phyloP scores from a whole-genome alignment of 2,329 filamentous ascomycete species.

The Canariomyces notabilis region DNA sequence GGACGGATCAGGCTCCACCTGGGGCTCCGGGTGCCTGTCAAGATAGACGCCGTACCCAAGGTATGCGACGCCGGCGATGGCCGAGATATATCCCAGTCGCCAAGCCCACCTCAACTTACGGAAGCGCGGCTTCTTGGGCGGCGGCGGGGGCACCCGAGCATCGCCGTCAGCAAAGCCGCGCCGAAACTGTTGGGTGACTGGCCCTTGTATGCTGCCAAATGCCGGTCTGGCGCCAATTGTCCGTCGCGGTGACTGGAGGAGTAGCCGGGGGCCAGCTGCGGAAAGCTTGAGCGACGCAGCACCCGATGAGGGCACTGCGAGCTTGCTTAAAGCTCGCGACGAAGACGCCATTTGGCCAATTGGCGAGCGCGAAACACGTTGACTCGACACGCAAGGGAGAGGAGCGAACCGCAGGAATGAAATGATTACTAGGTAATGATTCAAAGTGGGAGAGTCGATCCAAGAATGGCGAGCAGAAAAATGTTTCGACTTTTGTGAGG shows the following conservation, averaged over 20 bases:
- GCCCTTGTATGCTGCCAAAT: slow-evolving; percentile 23
- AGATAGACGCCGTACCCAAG: slow-evolving; percentile 78
- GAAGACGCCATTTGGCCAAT: slow-evolving; percentile 31
- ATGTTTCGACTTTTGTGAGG: slow-evolving; percentile 13
- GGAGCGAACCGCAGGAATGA: background rate
- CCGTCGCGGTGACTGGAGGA: slow-evolving; percentile 26
- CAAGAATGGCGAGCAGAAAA: slow-evolving; percentile 4
- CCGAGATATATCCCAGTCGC: slow-evolving; percentile 73
- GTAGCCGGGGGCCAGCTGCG: slow-evolving; percentile 24
- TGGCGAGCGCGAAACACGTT: slow-evolving; percentile 8
- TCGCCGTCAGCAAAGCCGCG: slow-evolving; percentile 27
- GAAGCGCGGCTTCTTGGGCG: slow-evolving; percentile 55
- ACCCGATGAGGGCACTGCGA: slow-evolving; percentile 28
- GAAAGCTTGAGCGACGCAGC: slow-evolving; percentile 23
- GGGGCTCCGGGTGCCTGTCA: slow-evolving; percentile 74
- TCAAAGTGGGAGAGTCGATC: no score
- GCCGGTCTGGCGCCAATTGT: slow-evolving; percentile 20
- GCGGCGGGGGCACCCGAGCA: slow-evolving; percentile 25
- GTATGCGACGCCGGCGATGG: slow-evolving; percentile 64
- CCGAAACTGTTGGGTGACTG: slow-evolving; percentile 26
- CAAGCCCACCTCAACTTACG: slow-evolving; percentile 73
- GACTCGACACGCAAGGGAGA: background rate
- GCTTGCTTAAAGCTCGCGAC: slow-evolving; percentile 30
- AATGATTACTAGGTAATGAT: no score
- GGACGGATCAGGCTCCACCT: slow-evolving; percentile 69